These are phyloP conservation scores for Bassia scoparia DNA, from an alignment of 148 eudicot genomes.

Conservation along the genomic window DNA sequence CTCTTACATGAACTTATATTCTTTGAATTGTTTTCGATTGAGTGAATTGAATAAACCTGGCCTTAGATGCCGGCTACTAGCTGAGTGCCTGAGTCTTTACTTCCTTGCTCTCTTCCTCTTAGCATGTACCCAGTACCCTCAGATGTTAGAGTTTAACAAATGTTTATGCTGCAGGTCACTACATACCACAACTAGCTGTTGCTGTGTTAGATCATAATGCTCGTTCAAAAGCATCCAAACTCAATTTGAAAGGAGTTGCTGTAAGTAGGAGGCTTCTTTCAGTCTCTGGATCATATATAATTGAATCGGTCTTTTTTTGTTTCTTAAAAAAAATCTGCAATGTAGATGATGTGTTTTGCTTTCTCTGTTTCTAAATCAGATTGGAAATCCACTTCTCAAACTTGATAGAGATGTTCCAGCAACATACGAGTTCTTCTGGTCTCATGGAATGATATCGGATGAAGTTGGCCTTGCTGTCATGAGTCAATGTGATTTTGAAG, in stretches of 20 bases:
- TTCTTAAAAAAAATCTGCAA: not conserved
- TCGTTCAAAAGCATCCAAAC: conserved; percentile 49
- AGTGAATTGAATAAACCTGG: no score
- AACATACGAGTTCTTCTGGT: conserved; percentile 81
- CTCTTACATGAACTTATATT: no score
- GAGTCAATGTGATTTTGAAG: conserved; percentile 75
- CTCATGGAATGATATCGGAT: conserved; percentile 97
- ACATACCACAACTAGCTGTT: conserved; percentile 84
- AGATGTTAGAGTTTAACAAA: not conserved
- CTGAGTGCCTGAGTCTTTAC: not conserved
- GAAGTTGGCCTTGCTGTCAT: conserved; percentile 75
- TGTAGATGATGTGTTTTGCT: not conserved
- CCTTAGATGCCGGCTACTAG: not conserved
- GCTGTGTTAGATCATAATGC: conserved; percentile 68
- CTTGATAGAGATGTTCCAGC: conserved; percentile 84
- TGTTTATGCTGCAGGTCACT: conserved; percentile 58
- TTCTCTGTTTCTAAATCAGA: conserved; percentile 37
- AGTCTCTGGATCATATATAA: not conserved
- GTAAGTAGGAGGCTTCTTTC: conserved; percentile 41
- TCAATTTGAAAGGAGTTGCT: conserved; percentile 78
- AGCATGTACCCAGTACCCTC: no score
- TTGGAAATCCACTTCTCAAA: conserved; percentile 90
- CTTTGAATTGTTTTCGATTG: no score
- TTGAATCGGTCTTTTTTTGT: not conserved
- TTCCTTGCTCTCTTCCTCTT: not conserved